These are phyloP conservation scores for Hymenoscyphus scutula DNA, from an alignment of 2,329 filamentous ascomycete species.

Conservation along the genomic window DNA sequence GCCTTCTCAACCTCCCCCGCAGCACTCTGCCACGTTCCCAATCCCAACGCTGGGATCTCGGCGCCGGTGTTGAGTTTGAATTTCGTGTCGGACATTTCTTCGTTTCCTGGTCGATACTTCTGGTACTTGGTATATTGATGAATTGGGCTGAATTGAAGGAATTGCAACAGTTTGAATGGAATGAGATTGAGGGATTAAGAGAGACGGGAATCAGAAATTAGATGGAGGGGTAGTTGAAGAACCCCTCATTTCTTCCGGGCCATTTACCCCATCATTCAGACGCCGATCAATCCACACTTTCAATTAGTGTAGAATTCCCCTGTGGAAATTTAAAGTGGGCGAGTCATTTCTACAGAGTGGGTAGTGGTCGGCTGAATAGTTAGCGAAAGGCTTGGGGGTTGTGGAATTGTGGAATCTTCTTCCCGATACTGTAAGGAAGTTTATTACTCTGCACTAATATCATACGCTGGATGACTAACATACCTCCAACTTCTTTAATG, in stretches of 20 bases:
- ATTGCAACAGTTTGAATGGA: too few relatives aligned
- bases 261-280: background rate
- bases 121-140: too few relatives aligned
- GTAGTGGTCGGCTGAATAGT: background rate
- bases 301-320: background rate
- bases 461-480: too few relatives aligned
- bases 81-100: slow-evolving; percentile 31
- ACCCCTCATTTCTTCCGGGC: background rate
- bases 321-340: background rate
- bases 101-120: too few relatives aligned
- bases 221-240: slow-evolving; percentile 5
- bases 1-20: slow-evolving; percentile 44
- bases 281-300: background rate
- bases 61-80: slow-evolving; percentile 40
- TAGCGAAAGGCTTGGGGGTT: background rate
- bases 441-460: too few relatives aligned
- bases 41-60: slow-evolving; percentile 42
- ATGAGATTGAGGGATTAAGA: too few relatives aligned
- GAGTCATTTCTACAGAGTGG: background rate
- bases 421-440: too few relatives aligned
- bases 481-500: too few relatives aligned
- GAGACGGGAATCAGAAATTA: background rate
- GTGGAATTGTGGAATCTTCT: too few relatives aligned
- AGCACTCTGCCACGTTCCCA: slow-evolving; percentile 46
- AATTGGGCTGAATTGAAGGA: background rate